A percentile compares a stretch with the other conserved stretches of the same genome.
Conservation (phyloP, 768 basidiomycete genomes). For the Punctularia strigosozonata region DNA sequence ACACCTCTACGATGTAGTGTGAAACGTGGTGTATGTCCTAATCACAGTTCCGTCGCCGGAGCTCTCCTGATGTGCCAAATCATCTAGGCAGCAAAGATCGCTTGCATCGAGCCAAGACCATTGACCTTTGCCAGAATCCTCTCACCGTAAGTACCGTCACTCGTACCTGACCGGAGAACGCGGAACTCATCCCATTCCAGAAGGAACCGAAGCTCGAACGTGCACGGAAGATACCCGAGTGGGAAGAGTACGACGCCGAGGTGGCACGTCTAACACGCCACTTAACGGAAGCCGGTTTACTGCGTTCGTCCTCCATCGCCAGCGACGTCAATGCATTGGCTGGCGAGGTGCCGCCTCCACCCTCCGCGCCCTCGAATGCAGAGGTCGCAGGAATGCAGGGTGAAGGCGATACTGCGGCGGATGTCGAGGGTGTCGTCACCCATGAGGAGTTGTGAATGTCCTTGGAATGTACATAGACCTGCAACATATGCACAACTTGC, state of each 20-base stretch:
- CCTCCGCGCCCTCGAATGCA: too few relatives aligned
- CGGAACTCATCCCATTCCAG: conserved; percentile 26
- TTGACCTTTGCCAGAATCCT: conserved; percentile 95
- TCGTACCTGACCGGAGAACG: background rate
- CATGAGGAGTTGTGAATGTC: too few relatives aligned
- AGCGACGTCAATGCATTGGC: conserved; percentile 64
- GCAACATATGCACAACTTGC: too few relatives aligned
- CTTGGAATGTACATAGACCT: too few relatives aligned
- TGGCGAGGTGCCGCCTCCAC: too few relatives aligned
- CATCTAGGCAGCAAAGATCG: conserved; percentile 68
- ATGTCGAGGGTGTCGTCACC: too few relatives aligned
- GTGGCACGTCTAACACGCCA: conserved; percentile 73
- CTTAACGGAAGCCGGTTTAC: conserved; percentile 58
- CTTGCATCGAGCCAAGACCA: conserved; percentile 70
- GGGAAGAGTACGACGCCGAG: conserved; percentile 90
- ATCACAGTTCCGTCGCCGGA: background rate
- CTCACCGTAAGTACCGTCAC: conserved; percentile 52
- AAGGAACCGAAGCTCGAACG: conserved; percentile 95
- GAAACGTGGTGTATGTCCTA: conserved; percentile 88
- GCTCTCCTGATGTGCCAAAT: background rate
- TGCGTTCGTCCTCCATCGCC: conserved; percentile 53
- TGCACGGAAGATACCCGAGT: conserved; percentile 93
- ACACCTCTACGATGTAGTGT: conserved; percentile 37
- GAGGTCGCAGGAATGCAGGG: too few relatives aligned
- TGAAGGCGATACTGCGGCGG: too few relatives aligned